Percentiles rank a stretch among this genome's conserved stretches.
Evolutionary conservation across 176 grass and related monocot species (phyloP).

Genomic region (Leersia perrieri): DNA sequence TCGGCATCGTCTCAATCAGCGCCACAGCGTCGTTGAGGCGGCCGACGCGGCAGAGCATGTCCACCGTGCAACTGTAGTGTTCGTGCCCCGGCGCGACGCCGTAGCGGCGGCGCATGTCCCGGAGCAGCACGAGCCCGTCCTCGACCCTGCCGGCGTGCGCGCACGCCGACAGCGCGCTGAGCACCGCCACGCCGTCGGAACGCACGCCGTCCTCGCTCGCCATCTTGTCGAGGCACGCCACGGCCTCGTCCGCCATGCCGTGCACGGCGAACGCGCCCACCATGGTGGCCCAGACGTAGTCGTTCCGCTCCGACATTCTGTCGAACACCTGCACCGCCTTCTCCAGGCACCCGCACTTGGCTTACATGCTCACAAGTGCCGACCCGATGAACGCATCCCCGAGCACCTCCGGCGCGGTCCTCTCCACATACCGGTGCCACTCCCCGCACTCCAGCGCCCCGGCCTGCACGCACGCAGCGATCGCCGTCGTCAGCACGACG

Average conservation of each 20-base stretch:
- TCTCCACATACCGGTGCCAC: slow-evolving; percentile 59
- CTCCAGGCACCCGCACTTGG: slow-evolving; percentile 75
- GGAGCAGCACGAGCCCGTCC: slow-evolving; percentile 51
- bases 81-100: slow-evolving; percentile 54
- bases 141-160: slow-evolving; percentile 63
- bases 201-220: slow-evolving; percentile 48
- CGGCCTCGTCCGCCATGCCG: slow-evolving; percentile 43
- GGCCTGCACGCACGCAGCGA: slow-evolving; percentile 60
- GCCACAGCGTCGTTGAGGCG: slow-evolving; percentile 52
- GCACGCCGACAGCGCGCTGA: slow-evolving; percentile 58
- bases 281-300: slow-evolving; percentile 76
- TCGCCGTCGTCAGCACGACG: slow-evolving; percentile 69
- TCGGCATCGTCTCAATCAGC: slow-evolving; percentile 65
- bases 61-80: slow-evolving; percentile 78
- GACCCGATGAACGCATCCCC: slow-evolving; percentile 70
- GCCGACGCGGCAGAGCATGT: slow-evolving; percentile 84
- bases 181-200: slow-evolving; percentile 62
- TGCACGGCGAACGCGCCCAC: slow-evolving; percentile 74
- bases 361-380: slow-evolving; percentile 76
- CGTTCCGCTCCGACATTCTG: slow-evolving; percentile 70
- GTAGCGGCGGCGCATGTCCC: slow-evolving; percentile 48
- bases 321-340: slow-evolving; percentile 55
- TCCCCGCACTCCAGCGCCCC: slow-evolving; percentile 57
- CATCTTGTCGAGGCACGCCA: slow-evolving; percentile 63
- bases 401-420: slow-evolving; percentile 13